phyloP scores from a whole-genome alignment of 2,329 filamentous ascomycete species.

The Dactylellina sp. region DNA sequence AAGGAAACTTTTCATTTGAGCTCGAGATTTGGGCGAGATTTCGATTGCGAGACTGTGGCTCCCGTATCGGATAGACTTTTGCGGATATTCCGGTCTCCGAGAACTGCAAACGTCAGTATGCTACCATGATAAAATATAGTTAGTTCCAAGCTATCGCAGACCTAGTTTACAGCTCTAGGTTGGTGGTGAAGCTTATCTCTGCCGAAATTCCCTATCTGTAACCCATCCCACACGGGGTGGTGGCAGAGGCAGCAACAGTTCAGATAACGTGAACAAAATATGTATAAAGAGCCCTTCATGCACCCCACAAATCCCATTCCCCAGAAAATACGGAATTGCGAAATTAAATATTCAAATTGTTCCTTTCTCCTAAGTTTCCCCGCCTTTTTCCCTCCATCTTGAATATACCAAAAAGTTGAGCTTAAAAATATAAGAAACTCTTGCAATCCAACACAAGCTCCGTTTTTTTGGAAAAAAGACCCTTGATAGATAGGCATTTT shows the following conservation, averaged over 20 bases:
- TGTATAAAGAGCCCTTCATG: constrained; percentile 50
- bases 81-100: neutral
- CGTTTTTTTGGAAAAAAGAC: neutral
- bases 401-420: neutral
- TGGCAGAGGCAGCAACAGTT: neutral
- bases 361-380: constrained; percentile 25
- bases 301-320: constrained; percentile 43
- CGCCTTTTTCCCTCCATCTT: constrained; percentile 24
- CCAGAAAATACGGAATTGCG: constrained; percentile 28
- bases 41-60: neutral
- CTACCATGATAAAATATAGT: no score
- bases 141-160: no score
- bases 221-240: constrained; percentile 23
- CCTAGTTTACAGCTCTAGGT: neutral
- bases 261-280: constrained; percentile 23
- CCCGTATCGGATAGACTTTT: neutral
- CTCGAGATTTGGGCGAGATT: neutral
- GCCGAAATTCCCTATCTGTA: constrained; percentile 17
- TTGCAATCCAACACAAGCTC: constrained; percentile 12
- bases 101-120: neutral
- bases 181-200: constrained; percentile 27
- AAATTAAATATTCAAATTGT: constrained; percentile 30
- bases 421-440: neutral
- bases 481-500: constrained; percentile 26
- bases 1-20: constrained; percentile 5